Evolutionary conservation across 352 stramenopile species (phyloP), one percentile per base, ranked within the genome.

Genomic region (Pythium rhizo-oryzae): DNA sequence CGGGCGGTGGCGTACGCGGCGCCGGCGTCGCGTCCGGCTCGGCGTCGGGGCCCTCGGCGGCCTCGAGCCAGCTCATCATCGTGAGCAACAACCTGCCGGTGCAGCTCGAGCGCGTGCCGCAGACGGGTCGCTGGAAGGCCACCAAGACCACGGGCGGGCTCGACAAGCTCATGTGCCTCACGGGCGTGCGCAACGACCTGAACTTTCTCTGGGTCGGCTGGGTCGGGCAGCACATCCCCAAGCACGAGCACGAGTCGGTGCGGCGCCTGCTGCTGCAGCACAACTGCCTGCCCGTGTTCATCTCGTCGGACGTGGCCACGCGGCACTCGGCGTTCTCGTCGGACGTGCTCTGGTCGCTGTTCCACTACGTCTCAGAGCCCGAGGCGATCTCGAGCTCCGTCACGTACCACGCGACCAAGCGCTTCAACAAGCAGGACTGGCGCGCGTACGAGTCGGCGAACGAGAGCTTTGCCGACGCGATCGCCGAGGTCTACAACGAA

Each of bases 131-230:
- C 52, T 96, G 89, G 89, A 91, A 87, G 43, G 91, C 87, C 44
- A 93, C 97, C 49, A 81, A 95, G 67, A 72, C 77, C 4, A 97
- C 89, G 4, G 91, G 87, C 4, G 85, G 91, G 1, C 72, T 97
- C 6, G 90, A 89, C 78, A 4, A 96, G 94, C 90, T 97, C 53
- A 97, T 89, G 19, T 89, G 90, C n/a, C 65, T 97, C 12, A 94
- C 97, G 50, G 87, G 87, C 33, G 92, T 93, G 51, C 87, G 89
- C 37, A 85, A 97, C 53, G 79, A 97, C 67, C 84, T 97, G 65
- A 85, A 92, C 44, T 97, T 97, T 68, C 82, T 97, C 55, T 97
- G 91, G 91, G 95, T 97, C 49, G 91, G 91, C 24, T 97, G 91
- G 91, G 73, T 97, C 12, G 91, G 90, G 33, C 82, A 94, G 65